Base-by-base conservation (phyloP, 441 rosid species). In the Croton setiger region DNA sequence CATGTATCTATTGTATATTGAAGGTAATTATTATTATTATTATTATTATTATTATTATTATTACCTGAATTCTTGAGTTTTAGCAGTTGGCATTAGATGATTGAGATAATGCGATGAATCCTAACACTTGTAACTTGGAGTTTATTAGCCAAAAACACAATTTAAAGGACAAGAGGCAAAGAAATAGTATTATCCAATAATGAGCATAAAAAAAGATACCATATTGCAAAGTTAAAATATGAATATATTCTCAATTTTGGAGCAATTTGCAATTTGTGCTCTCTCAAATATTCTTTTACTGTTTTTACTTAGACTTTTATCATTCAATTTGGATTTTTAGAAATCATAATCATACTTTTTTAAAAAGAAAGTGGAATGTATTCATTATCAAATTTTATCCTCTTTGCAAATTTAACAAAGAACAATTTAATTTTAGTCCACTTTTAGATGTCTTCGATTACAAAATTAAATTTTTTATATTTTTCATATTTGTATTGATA, bases 31-130 rank as follows among this genome's bases (percentile, higher is more conserved):
- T n/a, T 6, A 21, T 3, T 39, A 15, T 53, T 49, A 12, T 21
- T 35, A 59, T 68, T 64, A 1, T 37, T 37, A 33, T n/a, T n/a
- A 17, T 23, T 27, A 35, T 4, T 64, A 3, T 48, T 49, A 74
- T 63, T 80, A 93, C 97, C 88, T 79, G 55, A 88, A 86, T 58
- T 92, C 81, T 69, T 85, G 87, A 56, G 74, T 75, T 68, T 69
- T 84, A 71, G 76, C 43, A 21, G 36, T 75, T 10, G 82, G 65
- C 87, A 84, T 83, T 77, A 75, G 63, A 73, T 75, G 61, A 51
- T 79, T 80, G 15, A 15, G n/a, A 14, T 18, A 63, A 27, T 27
- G 31, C 31, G 2, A 27, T 27, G 31, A 70, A 52, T 48, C 59
- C 35, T 70, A 82, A 5, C 47, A 72, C 53, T 72, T 72, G 57